These are phyloP conservation scores for Evansstolkia leycettana DNA, from an alignment of 495 filamentous ascomycete species.

Conservation along the genomic window DNA sequence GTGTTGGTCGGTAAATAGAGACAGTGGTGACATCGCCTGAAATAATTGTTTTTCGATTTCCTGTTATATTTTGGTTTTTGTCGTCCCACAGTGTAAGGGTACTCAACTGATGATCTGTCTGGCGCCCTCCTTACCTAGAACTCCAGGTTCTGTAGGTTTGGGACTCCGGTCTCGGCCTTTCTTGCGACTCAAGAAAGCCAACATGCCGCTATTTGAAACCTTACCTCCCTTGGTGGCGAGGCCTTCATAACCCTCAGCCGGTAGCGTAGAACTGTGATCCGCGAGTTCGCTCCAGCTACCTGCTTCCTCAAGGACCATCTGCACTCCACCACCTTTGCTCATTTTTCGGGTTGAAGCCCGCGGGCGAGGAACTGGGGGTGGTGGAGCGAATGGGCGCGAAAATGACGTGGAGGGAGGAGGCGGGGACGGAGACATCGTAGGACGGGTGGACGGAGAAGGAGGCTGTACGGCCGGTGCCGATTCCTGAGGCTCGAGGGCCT, in stretches of 20 bases:
- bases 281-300: conserved; percentile 86
- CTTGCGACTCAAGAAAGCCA: conserved; percentile 79
- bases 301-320: conserved; percentile 77
- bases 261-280: conserved; percentile 66
- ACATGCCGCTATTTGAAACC: conserved; percentile 55
- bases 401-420: conserved; percentile 21
- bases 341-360: conserved; percentile 41
- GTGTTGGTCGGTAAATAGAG: no score
- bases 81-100: no score
- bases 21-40: no score
- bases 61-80: no score
- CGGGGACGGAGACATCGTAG: conserved; percentile 4
- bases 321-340: conserved; percentile 73
- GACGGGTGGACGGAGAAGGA: conserved; percentile 5
- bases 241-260: conserved; percentile 45
- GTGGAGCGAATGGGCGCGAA: conserved; percentile 20
- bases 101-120: conserved; percentile 39
- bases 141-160: conserved; percentile 85
- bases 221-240: conserved; percentile 36
- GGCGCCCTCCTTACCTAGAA: conserved; percentile 90
- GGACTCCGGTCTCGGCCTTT: conserved; percentile 85
- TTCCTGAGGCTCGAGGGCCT: conserved; percentile 20
- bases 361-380: conserved; percentile 12
- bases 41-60: no score
- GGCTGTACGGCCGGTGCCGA: conserved; percentile 6